Percentiles rank a stretch among this genome's conserved stretches.
Conservation (phyloP, 2,329 filamentous ascomycete species). For the Fusarium tupiense region DNA sequence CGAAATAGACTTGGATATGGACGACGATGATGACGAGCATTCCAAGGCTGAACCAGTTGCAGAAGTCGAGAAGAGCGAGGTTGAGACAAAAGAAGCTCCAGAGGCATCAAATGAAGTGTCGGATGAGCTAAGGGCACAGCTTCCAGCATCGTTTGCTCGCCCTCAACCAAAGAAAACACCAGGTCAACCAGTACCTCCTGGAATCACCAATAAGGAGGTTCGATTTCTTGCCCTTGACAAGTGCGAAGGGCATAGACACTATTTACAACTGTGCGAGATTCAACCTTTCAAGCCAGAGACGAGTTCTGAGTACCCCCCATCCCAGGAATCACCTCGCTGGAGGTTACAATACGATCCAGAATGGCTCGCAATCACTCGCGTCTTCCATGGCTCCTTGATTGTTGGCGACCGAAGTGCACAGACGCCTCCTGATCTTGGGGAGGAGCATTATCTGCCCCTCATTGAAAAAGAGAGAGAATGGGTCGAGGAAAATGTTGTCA, state of each 20-base stretch:
- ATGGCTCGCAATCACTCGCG: constrained; percentile 93
- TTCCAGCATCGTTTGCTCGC: constrained; percentile 78
- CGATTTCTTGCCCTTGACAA: constrained; percentile 93
- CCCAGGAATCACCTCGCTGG: constrained; percentile 54
- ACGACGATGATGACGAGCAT: constrained; percentile 56
- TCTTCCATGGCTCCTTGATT: constrained; percentile 73
- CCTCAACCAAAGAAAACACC: constrained; percentile 54
- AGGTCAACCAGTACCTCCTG: constrained; percentile 72
- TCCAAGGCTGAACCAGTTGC: not conserved
- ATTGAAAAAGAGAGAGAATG: constrained; percentile 79
- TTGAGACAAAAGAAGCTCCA: constrained; percentile 8
- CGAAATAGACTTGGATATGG: constrained; percentile 76
- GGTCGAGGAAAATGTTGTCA: constrained; percentile 80
- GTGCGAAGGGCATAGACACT: constrained; percentile 81
- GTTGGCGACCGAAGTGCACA: constrained; percentile 68
- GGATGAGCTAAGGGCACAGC: constrained; percentile 73
- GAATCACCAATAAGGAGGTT: constrained; percentile 81
- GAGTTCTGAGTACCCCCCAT: constrained; percentile 29
- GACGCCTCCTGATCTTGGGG: constrained; percentile 70
- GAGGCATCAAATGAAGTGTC: constrained; percentile 56
- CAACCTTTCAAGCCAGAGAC: constrained; percentile 54
- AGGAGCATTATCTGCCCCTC: constrained; percentile 72
- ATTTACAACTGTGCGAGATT: constrained; percentile 81
- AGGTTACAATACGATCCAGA: constrained; percentile 86
- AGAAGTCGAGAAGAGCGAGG: not conserved